Percentiles rank a stretch among this genome's conserved stretches.
These are phyloP conservation scores for Scolecobasidium constrictum DNA, from an alignment of 2,329 filamentous ascomycete genomes.

Conservation along the genomic window DNA sequence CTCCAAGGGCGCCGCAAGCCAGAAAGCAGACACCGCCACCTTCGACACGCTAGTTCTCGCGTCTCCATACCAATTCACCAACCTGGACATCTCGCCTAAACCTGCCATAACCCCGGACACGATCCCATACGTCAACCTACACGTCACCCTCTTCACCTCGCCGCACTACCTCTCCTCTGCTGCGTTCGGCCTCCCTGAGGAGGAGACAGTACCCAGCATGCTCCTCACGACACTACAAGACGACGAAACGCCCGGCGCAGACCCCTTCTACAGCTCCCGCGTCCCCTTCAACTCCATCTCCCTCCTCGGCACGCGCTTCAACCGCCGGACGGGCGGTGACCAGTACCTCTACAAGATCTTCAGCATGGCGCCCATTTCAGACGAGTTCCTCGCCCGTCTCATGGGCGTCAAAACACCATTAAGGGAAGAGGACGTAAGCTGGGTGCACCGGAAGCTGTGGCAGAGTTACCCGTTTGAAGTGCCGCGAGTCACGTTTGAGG, in stretches of 20 bases:
- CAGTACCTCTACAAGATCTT: constrained; percentile 60
- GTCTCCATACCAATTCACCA: constrained; percentile 69
- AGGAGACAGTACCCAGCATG: constrained; percentile 53
- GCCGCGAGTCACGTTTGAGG: constrained; percentile 82
- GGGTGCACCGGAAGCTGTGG: constrained; percentile 71
- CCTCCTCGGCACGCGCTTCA: constrained; percentile 53
- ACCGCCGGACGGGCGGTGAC: constrained; percentile 34
- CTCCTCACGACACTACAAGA: constrained; percentile 73
- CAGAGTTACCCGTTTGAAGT: constrained; percentile 74
- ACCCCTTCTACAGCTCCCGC: constrained; percentile 50
- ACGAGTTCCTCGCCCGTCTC: constrained; percentile 36
- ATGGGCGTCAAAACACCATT: constrained; percentile 31
- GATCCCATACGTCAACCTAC: constrained; percentile 76
- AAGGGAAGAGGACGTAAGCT: constrained; percentile 48
- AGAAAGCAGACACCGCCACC: constrained; percentile 12
- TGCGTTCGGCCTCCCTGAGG: constrained; percentile 58
- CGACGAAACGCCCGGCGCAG: constrained; percentile 37
- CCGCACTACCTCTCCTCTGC: constrained; percentile 57
- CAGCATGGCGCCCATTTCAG: constrained; percentile 40
- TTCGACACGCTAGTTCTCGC: constrained; percentile 81
- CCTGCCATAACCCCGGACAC: constrained; percentile 50
- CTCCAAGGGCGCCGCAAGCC: constrained; percentile 17
- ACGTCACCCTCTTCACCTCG: constrained; percentile 83
- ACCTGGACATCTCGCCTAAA: constrained; percentile 43
- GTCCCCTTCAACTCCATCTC: constrained; percentile 81